Conservation (phyloP, 2,329 filamentous ascomycete genomes). For the Pseudomassariella vexata region DNA sequence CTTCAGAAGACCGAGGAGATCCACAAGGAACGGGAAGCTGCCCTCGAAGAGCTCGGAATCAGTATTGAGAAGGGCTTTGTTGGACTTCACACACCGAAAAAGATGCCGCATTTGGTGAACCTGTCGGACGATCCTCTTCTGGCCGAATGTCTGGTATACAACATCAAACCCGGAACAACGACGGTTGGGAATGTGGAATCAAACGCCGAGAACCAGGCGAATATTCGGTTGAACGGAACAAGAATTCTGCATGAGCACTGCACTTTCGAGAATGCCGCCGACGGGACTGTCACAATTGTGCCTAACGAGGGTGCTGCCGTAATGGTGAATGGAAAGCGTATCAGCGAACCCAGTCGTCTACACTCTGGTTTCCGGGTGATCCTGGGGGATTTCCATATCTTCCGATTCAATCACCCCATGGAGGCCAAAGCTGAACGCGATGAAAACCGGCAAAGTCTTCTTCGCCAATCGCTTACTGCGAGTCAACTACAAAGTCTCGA, state of each 20-base stretch:
- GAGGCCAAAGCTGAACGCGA: conserved; percentile 90
- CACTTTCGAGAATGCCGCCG: conserved; percentile 78
- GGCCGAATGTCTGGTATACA: conserved; percentile 95
- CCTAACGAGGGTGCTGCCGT: conserved; percentile 89
- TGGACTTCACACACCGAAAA: conserved; percentile 91
- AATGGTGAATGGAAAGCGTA: conserved; percentile 94
- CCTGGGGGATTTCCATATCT: conserved; percentile 96
- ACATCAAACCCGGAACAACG: conserved; percentile 90
- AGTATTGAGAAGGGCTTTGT: conserved; percentile 99
- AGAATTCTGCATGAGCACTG: conserved; percentile 92
- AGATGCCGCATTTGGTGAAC: conserved; percentile 98
- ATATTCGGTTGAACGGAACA: conserved; percentile 89
- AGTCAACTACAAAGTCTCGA: conserved; percentile 57
- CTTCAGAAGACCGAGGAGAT: conserved; percentile 92
- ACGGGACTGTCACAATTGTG: conserved; percentile 87
- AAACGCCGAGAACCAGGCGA: conserved; percentile 66
- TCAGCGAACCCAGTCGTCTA: conserved; percentile 78
- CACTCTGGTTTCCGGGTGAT: conserved; percentile 94
- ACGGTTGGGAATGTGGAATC: conserved; percentile 92
- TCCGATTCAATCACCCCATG: conserved; percentile 95
- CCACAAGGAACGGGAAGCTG: conserved; percentile 93
- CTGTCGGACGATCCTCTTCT: conserved; percentile 90
- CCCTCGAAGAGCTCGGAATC: conserved; percentile 92
- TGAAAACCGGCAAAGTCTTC: conserved; percentile 75
- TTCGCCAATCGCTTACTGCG: conserved; percentile 74